Evolutionary conservation across 495 filamentous ascomycete species (phyloP), one percentile per base, ranked within the genome.

Genomic region (Cercophora samala): DNA sequence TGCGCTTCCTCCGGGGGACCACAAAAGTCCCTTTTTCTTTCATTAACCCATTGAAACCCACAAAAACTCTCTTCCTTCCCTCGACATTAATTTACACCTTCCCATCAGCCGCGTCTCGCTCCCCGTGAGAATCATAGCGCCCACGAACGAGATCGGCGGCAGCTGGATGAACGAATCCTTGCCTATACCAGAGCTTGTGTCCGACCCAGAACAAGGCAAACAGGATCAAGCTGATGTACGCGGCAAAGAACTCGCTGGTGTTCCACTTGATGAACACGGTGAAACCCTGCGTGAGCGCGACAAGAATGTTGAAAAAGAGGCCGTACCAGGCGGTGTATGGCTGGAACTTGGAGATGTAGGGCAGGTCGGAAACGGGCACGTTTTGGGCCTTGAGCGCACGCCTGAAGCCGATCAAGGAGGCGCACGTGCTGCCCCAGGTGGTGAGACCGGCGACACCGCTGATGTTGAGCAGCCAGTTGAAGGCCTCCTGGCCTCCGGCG

Each of bases 271-370:
- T 86, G 75, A 89, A 92, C 3, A 82, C 77, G 4, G 85, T 89
- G 74, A 92, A 92, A 5, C 89, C 89, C 74, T 91, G 88, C 4
- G 88, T 90, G 17, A 92, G 52, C 60, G 86, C 84, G 68, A 91
- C 87, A 55, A 91, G 73, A 23, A 84, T 65, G 78, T 84, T 87
- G 80, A 90, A 89, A 68, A 86, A 83, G 29, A 91, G 79, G 4
- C 88, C 89, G 61, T 80, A 83, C 76, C 79, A 86, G 13, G 85
- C 81, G 53, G 82, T 78, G 73, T 77, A 90, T 3, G 87, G 87
- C 74, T 89, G 86, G 69, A 82, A 78, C 21, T 83, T 77, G 11
- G 85, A 83, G 61, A 82, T 80, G 74, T 86, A 91, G 0, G 87
- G 86, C 29, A 90, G 77, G 5, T 72, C 65, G 29, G 66, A 66